Percentiles rank a stretch among this genome's conserved stretches.
Conservation (phyloP, 2,329 filamentous ascomycete genomes). For the Penicillium sp. region DNA sequence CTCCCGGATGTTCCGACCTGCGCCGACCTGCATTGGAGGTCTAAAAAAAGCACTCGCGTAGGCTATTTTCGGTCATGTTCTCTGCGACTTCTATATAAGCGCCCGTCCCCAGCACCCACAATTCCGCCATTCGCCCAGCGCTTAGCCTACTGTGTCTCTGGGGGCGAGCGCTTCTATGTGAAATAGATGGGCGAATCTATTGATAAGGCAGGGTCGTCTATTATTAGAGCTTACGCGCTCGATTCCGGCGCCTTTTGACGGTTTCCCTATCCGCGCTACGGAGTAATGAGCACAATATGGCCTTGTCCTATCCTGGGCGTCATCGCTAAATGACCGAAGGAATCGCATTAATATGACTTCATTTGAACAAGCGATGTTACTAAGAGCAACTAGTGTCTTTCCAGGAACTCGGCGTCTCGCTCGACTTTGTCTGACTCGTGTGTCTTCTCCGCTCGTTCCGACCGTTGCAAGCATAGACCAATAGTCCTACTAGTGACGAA, state of each 20-base stretch:
- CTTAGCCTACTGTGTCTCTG: background rate
- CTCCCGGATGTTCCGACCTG: constrained; percentile 10
- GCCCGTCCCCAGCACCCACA: constrained; percentile 19
- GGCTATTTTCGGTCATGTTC: constrained; percentile 4
- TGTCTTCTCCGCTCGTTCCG: background rate
- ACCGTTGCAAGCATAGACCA: background rate
- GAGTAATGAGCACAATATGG: background rate
- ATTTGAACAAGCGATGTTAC: too few relatives aligned
- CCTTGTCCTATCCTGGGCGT: background rate
- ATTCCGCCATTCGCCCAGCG: background rate
- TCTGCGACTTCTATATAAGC: constrained; percentile 19
- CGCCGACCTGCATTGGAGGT: constrained; percentile 1
- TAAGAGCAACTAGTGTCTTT: background rate
- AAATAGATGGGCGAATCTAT: constrained; percentile 8
- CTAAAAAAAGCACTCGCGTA: constrained; percentile 15
- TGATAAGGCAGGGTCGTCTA: constrained; percentile 1
- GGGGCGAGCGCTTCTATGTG: background rate
- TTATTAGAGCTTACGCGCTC: background rate
- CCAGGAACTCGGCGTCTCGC: background rate
- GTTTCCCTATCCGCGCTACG: background rate
- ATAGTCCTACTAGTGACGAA: background rate
- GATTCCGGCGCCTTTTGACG: background rate
- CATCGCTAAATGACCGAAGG: background rate
- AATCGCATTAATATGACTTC: background rate
- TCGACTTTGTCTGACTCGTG: background rate